phyloP scores from a whole-genome alignment of 495 filamentous ascomycete species.

The Hypoxylon lenormandii region DNA sequence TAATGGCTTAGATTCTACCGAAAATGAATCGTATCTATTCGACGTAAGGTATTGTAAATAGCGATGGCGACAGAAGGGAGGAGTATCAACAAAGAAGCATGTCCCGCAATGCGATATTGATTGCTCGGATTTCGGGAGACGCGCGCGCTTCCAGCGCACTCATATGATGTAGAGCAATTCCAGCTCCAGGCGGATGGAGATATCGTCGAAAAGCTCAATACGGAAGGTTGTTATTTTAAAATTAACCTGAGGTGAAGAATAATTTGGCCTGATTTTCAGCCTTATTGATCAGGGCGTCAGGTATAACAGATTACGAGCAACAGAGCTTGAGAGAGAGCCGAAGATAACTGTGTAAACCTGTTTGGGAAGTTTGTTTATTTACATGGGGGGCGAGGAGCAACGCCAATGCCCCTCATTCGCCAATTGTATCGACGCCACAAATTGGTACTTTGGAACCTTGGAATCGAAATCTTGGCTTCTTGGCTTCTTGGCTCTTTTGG shows the following conservation, averaged over 20 bases:
- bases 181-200: conserved; percentile 32
- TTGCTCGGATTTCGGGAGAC: conserved; percentile 13
- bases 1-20: background rate
- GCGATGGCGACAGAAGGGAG: background rate
- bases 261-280: conserved; percentile 32
- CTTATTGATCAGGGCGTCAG: conserved; percentile 20
- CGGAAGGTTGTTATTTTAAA: conserved; percentile 17
- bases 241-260: conserved; percentile 22
- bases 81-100: conserved; percentile 28
- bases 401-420: conserved; percentile 39
- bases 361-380: conserved; percentile 56
- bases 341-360: conserved; percentile 31
- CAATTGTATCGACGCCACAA: conserved; percentile 9
- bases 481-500: background rate
- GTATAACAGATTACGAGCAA: conserved; percentile 1
- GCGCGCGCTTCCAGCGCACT: conserved; percentile 47
- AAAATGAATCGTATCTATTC: conserved; percentile 13
- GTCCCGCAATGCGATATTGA: conserved; percentile 23
- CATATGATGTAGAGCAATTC: conserved; percentile 40
- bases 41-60: conserved; percentile 9
- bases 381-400: conserved; percentile 48
- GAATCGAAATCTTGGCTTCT: background rate
- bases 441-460: conserved; percentile 5
- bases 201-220: conserved; percentile 11
- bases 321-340: conserved; percentile 21